A percentile compares a stretch with the other conserved stretches of the same genome.
These are phyloP conservation scores for Steccherinum ochraceum DNA, from an alignment of 768 basidiomycete genomes.

Conservation along the genomic window DNA sequence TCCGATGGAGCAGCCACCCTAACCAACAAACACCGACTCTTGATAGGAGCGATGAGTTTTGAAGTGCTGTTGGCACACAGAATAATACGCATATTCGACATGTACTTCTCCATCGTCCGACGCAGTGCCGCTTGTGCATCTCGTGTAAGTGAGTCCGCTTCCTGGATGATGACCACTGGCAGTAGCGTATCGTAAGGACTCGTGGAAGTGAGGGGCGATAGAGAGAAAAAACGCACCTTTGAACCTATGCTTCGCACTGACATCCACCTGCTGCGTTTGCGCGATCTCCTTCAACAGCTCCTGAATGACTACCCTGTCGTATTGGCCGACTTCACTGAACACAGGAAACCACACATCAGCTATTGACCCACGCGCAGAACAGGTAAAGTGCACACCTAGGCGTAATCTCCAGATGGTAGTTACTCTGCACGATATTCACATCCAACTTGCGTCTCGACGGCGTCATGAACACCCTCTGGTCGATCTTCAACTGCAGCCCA, in stretches of 20 bases:
- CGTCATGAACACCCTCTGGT: conserved; percentile 92
- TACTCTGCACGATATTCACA: conserved; percentile 95
- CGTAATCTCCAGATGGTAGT: conserved; percentile 96
- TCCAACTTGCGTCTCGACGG: conserved; percentile 93
- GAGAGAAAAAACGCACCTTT: conserved; percentile 66
- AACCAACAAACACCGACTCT: conserved; percentile 89
- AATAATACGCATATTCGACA: conserved; percentile 95
- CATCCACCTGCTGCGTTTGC: conserved; percentile 96
- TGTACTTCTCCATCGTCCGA: conserved; percentile 99
- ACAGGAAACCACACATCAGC: neutral
- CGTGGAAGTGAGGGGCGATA: neutral
- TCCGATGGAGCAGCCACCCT: conserved; percentile 83
- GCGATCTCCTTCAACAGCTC: conserved; percentile 98
- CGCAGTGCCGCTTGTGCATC: conserved; percentile 97
- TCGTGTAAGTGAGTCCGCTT: conserved; percentile 89
- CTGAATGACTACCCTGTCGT: conserved; percentile 92
- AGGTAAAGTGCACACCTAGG: conserved; percentile 59
- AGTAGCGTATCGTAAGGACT: neutral
- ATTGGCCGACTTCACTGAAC: conserved; percentile 88
- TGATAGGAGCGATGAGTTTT: conserved; percentile 93
- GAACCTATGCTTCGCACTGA: conserved; percentile 92
- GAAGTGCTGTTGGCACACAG: conserved; percentile 94
- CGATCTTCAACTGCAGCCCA: conserved; percentile 92
- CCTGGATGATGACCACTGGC: conserved; percentile 95
- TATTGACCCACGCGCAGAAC: neutral